Evolutionary conservation across 768 basidiomycete species (phyloP).

Genomic region (Rhodotorula kratochvilovae): DNA sequence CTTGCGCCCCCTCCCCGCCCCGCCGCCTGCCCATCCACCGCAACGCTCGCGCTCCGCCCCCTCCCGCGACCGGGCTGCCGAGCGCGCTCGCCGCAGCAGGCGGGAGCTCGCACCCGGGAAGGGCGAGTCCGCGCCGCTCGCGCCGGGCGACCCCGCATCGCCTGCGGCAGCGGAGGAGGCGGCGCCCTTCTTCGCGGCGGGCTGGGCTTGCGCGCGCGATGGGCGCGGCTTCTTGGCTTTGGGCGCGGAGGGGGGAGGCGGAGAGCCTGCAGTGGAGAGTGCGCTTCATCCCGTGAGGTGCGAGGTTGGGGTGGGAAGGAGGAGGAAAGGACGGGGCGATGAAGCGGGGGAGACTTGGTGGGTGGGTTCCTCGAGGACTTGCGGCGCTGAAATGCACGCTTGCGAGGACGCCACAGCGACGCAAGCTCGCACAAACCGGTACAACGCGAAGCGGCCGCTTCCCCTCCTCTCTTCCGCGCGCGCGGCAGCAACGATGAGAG

Average conservation of each 20-base stretch:
- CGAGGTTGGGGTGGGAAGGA: neutral
- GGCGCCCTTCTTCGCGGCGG: neutral
- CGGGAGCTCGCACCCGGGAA: neutral
- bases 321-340: neutral
- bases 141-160: neutral
- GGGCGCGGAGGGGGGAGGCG: neutral
- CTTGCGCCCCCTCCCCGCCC: conserved; percentile 1
- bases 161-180: neutral
- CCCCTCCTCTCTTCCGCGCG: no score
- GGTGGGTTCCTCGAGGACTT: no score
- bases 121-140: neutral
- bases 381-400: no score
- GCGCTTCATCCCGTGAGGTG: conserved; percentile 7
- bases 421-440: no score
- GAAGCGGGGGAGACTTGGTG: neutral
- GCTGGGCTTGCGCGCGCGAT: neutral
- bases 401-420: no score
- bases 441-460: no score
- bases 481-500: neutral
- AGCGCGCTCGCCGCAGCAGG: neutral
- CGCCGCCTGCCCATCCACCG: neutral
- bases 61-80: neutral
- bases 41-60: neutral
- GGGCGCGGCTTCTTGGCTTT: conserved; percentile 15
- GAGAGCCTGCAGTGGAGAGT: conserved; percentile 4